Evolutionary conservation across 495 filamentous ascomycete species (phyloP).

Genomic region (Neurospora sp.): DNA sequence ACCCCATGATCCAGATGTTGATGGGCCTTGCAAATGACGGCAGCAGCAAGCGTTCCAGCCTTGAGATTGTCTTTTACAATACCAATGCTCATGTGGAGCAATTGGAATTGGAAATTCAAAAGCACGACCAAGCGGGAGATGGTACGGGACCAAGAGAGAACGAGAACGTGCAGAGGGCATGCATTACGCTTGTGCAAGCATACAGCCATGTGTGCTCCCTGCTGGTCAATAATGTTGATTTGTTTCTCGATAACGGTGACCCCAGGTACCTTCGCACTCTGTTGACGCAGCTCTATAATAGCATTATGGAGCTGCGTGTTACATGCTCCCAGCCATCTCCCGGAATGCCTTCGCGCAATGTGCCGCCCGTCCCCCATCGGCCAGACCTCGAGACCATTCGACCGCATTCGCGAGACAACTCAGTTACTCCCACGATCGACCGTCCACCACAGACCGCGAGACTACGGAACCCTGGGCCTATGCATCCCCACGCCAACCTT

Average conservation of each 20-base stretch:
- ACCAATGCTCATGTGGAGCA: slow-evolving; percentile 64
- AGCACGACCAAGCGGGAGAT: slow-evolving; percentile 45
- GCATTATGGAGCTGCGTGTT: slow-evolving; percentile 61
- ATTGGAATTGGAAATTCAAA: slow-evolving; percentile 62
- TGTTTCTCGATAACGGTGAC: slow-evolving; percentile 65
- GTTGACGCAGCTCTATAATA: slow-evolving; percentile 71
- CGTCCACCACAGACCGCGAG: slow-evolving; percentile 37
- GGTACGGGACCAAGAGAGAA: slow-evolving; percentile 45
- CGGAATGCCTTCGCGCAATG: slow-evolving; percentile 2
- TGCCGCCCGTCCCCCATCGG: slow-evolving; percentile 13
- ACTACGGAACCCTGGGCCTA: slow-evolving; percentile 35
- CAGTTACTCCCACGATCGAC: slow-evolving; percentile 54
- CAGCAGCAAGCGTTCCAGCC: slow-evolving; percentile 54
- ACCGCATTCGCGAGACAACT: slow-evolving; percentile 37
- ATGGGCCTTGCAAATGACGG: slow-evolving; percentile 60
- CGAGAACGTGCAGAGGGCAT: slow-evolving; percentile 55
- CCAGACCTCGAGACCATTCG: slow-evolving; percentile 30
- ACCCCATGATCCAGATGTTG: slow-evolving; percentile 63
- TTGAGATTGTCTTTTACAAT: slow-evolving; percentile 71
- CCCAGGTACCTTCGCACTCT: slow-evolving; percentile 70
- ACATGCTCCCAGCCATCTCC: slow-evolving; percentile 21
- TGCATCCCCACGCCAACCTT: slow-evolving; percentile 40
- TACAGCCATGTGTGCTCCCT: slow-evolving; percentile 68
- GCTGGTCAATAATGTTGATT: slow-evolving; percentile 56
- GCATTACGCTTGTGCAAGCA: slow-evolving; percentile 60